Evolutionary conservation across 2,329 filamentous ascomycete species (phyloP), one percentile per base, ranked within the genome.

Genomic region (Xylariaceae sp.): DNA sequence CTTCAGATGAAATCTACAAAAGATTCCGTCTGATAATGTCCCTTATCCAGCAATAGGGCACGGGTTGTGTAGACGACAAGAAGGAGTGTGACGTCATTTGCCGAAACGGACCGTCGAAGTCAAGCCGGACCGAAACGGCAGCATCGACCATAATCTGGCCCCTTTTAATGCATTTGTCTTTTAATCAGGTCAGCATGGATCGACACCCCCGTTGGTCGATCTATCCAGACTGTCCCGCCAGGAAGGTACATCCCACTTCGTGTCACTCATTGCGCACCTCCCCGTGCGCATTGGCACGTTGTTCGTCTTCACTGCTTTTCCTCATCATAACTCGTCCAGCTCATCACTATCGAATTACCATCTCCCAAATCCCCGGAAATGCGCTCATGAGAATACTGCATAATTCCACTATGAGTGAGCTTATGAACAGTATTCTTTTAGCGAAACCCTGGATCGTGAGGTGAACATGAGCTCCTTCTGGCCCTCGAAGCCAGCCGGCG

Each of bases 381-480:
- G 50, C 50, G 53, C 48, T 34, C 45, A 45, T 53, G 55, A 57
- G 51, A 45, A 42, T 53, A 53, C 39, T 51, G 42, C 15, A 30
- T 30, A 3, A 37, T 51, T 57, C 60, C 65, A 65, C 62, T 66
- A 69, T 69, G 67, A 65, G 59, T 64, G 60, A 61, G 48, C 54
- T 51, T 61, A 59, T 65, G 57, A 61, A 58, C 56, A 53, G 59
- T 57, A 58, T 60, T 52, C 62, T 58, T 44, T 51, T n/a, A 66
- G 57, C 62, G 15, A n/a, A 66, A 56, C 62, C 64, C 62, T 61
- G 56, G 58, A 67, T 63, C 62, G 62, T 58, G 63, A 65, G 61
- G 56, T 70, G 1, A 75, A 63, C 64, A 80, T 81, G 78, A 79
- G 77, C 68, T 75, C 73, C 64, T 66, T 75, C 64, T 78, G 77